phyloP scores from a whole-genome alignment of 768 basidiomycete species.

The Termitomyces sp. region DNA sequence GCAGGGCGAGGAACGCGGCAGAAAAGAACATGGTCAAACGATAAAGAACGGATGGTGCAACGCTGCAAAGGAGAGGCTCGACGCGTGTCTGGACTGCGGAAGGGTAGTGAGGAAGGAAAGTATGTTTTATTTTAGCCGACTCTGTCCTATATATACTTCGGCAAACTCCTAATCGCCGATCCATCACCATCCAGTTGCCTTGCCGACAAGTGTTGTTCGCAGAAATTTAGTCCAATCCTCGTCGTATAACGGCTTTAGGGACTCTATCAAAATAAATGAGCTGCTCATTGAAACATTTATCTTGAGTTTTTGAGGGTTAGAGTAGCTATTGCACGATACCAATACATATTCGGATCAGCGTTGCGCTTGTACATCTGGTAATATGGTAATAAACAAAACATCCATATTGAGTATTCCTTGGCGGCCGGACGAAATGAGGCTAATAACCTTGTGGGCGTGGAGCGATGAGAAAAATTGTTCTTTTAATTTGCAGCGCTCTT shows the following conservation, averaged over 20 bases:
- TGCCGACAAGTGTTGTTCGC: conserved; percentile 6
- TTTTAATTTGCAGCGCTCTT: neutral
- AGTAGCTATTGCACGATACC: too few relatives aligned
- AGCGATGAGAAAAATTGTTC: neutral
- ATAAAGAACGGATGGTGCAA: conserved; percentile 18
- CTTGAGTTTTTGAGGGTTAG: neutral
- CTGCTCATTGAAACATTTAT: neutral
- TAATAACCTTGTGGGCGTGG: neutral
- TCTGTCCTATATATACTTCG: conserved; percentile 13
- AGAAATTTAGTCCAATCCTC: neutral
- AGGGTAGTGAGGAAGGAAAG: conserved; percentile 4
- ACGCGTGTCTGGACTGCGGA: conserved; percentile 9
- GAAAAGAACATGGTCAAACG: conserved; percentile 23
- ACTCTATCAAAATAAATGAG: too few relatives aligned
- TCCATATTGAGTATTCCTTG: neutral
- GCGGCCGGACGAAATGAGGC: neutral
- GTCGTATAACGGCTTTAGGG: neutral
- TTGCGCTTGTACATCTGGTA: neutral
- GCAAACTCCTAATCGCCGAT: conserved; percentile 11
- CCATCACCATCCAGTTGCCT: conserved; percentile 3
- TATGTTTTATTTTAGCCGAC: neutral
- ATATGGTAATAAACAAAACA: neutral
- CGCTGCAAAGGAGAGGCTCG: conserved; percentile 18
- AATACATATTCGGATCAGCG: neutral
- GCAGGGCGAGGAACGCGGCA: conserved; percentile 38